phyloP scores from a whole-genome alignment of 2,329 filamentous ascomycete genomes.

The Sporothrix curviconia region DNA sequence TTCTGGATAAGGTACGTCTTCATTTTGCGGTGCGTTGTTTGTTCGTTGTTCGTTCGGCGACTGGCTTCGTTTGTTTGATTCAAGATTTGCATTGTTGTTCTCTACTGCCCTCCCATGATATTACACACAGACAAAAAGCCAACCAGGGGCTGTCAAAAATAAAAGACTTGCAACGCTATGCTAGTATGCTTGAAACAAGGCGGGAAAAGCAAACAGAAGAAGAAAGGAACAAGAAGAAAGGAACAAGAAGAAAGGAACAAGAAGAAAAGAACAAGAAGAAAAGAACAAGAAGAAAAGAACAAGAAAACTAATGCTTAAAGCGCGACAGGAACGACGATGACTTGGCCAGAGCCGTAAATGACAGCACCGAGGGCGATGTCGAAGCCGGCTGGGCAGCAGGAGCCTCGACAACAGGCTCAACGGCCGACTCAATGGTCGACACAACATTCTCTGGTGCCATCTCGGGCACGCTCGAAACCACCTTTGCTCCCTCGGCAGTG shows the following conservation, averaged over 20 bases:
- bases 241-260: neutral
- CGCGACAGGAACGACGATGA: constrained; percentile 36
- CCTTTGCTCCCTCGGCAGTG: too few species aligned
- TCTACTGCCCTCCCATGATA: neutral
- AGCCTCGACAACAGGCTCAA: constrained; percentile 21
- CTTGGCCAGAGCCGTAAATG: constrained; percentile 17
- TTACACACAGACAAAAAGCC: neutral
- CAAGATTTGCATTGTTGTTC: neutral
- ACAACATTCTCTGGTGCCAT: too few species aligned
- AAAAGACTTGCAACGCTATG: neutral
- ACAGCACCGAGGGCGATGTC: constrained; percentile 20
- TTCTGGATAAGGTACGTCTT: neutral
- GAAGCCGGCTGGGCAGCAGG: constrained; percentile 17
- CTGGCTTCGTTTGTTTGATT: neutral
- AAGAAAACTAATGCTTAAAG: constrained; percentile 34
- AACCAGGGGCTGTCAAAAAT: neutral
- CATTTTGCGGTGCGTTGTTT: neutral
- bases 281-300: neutral
- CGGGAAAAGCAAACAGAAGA: neutral
- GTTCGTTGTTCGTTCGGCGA: too few species aligned
- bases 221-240: neutral
- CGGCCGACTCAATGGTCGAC: too few species aligned
- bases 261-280: neutral
- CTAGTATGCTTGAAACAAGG: neutral
- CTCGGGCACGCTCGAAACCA: too few species aligned